phyloP scores from a whole-genome alignment of 164 flowering plant genomes.

The Dillenia suffruticosa region DNA sequence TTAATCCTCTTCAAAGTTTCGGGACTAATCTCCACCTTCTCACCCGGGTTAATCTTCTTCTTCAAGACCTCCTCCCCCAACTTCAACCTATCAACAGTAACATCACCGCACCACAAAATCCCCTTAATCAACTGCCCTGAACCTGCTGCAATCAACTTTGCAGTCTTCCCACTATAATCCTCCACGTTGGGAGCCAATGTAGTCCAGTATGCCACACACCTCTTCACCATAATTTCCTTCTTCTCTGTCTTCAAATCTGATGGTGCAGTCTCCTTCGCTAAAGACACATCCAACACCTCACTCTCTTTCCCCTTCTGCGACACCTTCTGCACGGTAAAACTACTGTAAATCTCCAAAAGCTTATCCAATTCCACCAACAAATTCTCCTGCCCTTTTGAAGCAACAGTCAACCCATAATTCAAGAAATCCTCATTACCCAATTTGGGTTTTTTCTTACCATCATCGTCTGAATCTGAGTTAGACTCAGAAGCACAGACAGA shows the following conservation, averaged over 20 bases:
- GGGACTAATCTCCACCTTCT: slow-evolving; percentile 44
- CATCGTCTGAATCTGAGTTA: slow-evolving; percentile 4
- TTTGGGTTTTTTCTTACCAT: background rate
- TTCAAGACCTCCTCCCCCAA: slow-evolving; percentile 71
- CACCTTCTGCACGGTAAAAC: slow-evolving; percentile 43
- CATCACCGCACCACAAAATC: slow-evolving; percentile 95
- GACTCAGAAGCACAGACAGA: slow-evolving; percentile 17
- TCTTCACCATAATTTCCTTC: slow-evolving; percentile 43
- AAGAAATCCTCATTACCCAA: slow-evolving; percentile 13
- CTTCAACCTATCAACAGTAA: slow-evolving; percentile 77
- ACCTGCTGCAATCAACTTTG: slow-evolving; percentile 71
- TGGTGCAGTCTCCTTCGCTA: slow-evolving; percentile 40
- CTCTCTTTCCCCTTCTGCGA: slow-evolving; percentile 13
- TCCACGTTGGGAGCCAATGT: slow-evolving; percentile 90
- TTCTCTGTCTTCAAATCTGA: slow-evolving; percentile 36
- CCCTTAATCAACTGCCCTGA: slow-evolving; percentile 79
- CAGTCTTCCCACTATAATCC: slow-evolving; percentile 71
- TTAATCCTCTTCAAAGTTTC: slow-evolving; percentile 54
- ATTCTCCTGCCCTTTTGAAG: slow-evolving; percentile 47
- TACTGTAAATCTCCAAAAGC: slow-evolving; percentile 31
- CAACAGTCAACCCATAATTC: slow-evolving; percentile 60
- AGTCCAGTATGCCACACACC: slow-evolving; percentile 61
- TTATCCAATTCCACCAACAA: slow-evolving; percentile 41
- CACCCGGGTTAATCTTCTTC: slow-evolving; percentile 41
- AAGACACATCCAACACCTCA: slow-evolving; percentile 25